Conservation (phyloP, 73 alveolate genomes). For the Paramecium sexaurelia region DNA sequence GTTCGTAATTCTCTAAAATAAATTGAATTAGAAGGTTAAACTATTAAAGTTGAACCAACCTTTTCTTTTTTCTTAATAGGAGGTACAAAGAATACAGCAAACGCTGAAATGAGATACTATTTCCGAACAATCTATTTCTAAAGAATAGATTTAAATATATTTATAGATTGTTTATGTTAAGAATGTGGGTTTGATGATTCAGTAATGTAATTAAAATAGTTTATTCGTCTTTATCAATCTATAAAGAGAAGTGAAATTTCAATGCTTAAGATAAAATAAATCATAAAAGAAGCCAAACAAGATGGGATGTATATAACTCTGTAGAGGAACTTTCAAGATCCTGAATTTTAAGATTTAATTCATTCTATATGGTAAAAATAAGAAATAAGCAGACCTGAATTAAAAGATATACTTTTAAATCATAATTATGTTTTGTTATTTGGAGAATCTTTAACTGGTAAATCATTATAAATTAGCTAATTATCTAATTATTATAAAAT, state of each 20-base stretch:
- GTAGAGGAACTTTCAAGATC: neutral
- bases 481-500: neutral
- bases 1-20: neutral
- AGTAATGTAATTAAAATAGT: neutral
- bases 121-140: neutral
- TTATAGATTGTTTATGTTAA: neutral
- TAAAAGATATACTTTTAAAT: neutral
- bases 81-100: neutral
- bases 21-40: conserved; percentile 7
- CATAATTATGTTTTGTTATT: neutral
- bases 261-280: neutral
- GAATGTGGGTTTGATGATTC: neutral
- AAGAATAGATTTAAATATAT: neutral
- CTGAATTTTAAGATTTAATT: neutral
- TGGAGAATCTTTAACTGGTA: conserved; percentile 14
- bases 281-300: neutral
- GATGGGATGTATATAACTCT: neutral
- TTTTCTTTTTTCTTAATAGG: neutral
- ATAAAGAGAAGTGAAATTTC: neutral
- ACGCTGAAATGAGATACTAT: neutral
- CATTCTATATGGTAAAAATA: neutral
- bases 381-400: neutral
- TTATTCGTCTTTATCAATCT: neutral
- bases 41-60: neutral
- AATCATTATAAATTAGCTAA: neutral